A percentile compares a stretch with the other conserved stretches of the same genome.
phyloP scores from a whole-genome alignment of 2,329 filamentous ascomycete species.

The Trichoderma koningii region DNA sequence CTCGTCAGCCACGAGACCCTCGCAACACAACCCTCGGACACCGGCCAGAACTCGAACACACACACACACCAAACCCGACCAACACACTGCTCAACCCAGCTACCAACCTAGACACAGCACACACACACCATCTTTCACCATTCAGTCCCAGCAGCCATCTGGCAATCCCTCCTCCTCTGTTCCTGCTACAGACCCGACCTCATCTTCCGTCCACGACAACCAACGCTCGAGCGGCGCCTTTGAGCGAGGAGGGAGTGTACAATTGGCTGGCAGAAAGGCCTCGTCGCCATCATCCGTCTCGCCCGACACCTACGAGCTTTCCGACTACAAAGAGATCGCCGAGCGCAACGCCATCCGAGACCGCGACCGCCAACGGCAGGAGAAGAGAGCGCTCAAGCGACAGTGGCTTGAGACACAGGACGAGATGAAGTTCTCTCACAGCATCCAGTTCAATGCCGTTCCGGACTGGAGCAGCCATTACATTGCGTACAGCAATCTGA shows the following conservation, averaged over 20 bases:
- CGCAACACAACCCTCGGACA: background rate
- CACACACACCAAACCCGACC: background rate
- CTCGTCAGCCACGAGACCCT: conserved; percentile 14
- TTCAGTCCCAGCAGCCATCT: conserved; percentile 37
- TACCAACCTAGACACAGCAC: background rate
- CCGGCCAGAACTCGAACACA: background rate
- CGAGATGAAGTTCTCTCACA: conserved; percentile 99
- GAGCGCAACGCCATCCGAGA: conserved; percentile 37
- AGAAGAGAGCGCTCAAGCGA: conserved; percentile 64
- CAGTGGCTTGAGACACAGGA: conserved; percentile 69
- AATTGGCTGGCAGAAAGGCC: conserved; percentile 1
- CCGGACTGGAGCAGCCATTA: conserved; percentile 99
- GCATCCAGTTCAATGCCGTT: conserved; percentile 98
- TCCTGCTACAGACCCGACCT: conserved; percentile 36
- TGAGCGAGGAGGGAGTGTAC: conserved; percentile 43
- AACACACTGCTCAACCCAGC: background rate
- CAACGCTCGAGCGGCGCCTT: conserved; percentile 33
- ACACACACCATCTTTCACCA: conserved; percentile 35
- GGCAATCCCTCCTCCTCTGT: conserved; percentile 48
- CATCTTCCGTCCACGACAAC: conserved; percentile 31
- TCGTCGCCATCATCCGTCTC: background rate
- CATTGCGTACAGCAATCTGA: conserved; percentile 97
- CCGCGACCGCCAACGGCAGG: conserved; percentile 40
- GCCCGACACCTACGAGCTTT: conserved; percentile 45
- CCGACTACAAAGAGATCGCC: conserved; percentile 42